Evolutionary conservation across 139 green algal species (phyloP).

Genomic region (Micromonas pusilla): DNA sequence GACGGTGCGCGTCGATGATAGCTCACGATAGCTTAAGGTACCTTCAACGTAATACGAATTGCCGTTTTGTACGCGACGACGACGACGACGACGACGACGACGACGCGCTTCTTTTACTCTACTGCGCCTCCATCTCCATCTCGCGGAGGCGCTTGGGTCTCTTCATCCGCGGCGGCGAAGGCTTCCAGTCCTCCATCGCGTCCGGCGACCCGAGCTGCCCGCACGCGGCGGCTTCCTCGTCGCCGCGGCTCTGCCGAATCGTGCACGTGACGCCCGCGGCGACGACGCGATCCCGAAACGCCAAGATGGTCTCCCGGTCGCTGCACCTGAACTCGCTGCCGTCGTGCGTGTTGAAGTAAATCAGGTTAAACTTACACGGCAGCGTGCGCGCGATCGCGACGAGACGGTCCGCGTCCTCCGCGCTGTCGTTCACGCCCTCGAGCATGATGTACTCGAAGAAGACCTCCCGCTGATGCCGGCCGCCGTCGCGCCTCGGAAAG

Average conservation of each 20-base stretch:
- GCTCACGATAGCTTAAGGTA: neutral
- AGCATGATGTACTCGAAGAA: conserved; percentile 92
- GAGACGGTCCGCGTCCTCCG: conserved; percentile 62
- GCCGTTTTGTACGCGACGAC: neutral
- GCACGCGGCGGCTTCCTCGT: conserved; percentile 88
- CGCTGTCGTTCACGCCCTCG: conserved; percentile 71
- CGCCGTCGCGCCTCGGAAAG: neutral
- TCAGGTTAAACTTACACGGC: conserved; percentile 85
- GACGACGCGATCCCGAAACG: conserved; percentile 50
- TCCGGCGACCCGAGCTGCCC: conserved; percentile 67
- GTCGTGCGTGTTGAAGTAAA: conserved; percentile 88
- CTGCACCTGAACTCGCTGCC: conserved; percentile 72
- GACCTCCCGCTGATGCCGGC: conserved; percentile 43
- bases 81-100: neutral
- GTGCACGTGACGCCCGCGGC: conserved; percentile 25
- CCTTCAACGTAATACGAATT: neutral
- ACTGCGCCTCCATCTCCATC: neutral
- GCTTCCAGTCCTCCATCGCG: neutral
- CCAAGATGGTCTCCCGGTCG: conserved; percentile 30
- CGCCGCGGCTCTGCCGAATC: conserved; percentile 43
- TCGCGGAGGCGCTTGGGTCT: neutral
- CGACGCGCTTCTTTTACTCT: neutral
- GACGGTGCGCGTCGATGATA: neutral
- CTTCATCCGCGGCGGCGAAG: neutral
- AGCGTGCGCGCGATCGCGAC: conserved; percentile 44